Base-by-base conservation (phyloP, 1,284 basidiomycete species). In the Malassezia japonica region DNA sequence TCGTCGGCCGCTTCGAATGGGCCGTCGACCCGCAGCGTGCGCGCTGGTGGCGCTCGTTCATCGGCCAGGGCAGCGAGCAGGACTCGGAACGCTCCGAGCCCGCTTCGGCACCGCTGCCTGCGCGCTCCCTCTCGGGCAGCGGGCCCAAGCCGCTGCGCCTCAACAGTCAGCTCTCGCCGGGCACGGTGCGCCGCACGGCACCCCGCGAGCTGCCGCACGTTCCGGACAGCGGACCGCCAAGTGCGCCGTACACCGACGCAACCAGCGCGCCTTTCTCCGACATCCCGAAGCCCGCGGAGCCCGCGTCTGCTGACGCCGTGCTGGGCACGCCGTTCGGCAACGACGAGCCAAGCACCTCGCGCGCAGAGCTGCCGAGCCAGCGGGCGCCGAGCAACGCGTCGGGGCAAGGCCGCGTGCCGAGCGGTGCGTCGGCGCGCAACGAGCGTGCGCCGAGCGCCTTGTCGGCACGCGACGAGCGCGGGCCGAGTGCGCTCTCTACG, bases 1-100 rank as follows among this genome's bases (percentile, higher is more conserved):
- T 71, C 36, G 61, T 71, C 16, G 65, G 59, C 3, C 57, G 59
- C 21, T 58, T 71, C 31, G 68, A 71, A 37, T 71, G 67, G 67
- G 56, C 59, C 28, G 65, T 71, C 13, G 68, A 71, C 37, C 45
- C 55, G 8, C 44, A 44, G 28, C 60, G 62, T 16, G 68, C 68
- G 5, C 46, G 56, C 1, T 71, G 68, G 68, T 71, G 68, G 68
- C 38, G 25, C 24, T 36, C 40, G 13, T 54, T 43, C 15, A 13
- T 48, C 16, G 32, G 31, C 13, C 34, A 48, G 1, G 23, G 24
- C 10, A 13, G 13, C 18, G 50, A 39, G 10, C 39, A 48, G 15
- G 39, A 38, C 15, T 16, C 38, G 10, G 44, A 35, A 12, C 13
- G 15, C n/a, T 15, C 38, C 4, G 46, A 48, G 27, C 32, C 25